Evolutionary conservation across 148 eudicot species (phyloP), one percentile per base, ranked within the genome.

Genomic region (Rhododendron griersonianum): DNA sequence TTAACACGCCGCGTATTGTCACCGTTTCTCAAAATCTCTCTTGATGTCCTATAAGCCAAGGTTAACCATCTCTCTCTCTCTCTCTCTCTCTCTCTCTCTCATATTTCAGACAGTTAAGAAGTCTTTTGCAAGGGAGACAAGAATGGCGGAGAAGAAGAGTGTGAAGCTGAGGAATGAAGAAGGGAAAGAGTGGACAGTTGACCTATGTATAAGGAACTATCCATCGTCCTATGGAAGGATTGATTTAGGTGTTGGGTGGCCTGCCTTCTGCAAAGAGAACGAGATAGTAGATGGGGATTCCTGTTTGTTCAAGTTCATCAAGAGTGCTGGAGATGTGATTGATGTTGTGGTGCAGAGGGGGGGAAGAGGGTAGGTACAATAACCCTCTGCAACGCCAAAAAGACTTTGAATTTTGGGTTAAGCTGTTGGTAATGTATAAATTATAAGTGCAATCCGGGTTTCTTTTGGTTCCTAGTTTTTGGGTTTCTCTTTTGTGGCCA

Each of bases 231-330:
- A 16, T 1, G 33, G 61, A 1, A 19, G 25, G 39, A 3, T 33
- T 28, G 41, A 84, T 57, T 57, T 84, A 28, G 2, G 41, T 18
- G 41, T 2, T 16, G 85, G 85, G 9, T 84, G 85, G 85, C 3
- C 28, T 55, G 30, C 5, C 19, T 81, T 81, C 30, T 15, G 48
- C 3, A n/a, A 8, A 11, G 73, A 18, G 28, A 81, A 81, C 84
- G 19, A 81, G 11, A 59, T 81, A 16, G 28, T 1, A 19, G 2
- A 2, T 57, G 71, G 84, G 30, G 84, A 55, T 28, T 57, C 50
- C 48, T 81, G 84, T 37, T 35, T 35, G 71, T 81, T 81, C 30
- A 19, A 55, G 30, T 81, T 81, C 84, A 57, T 37, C 35, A 69
- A 0, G 19, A 37, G 30, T 59, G 35, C 69, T 81, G 84, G 28